Evolutionary conservation across 495 filamentous ascomycete species (phyloP).

Genomic region (Penicillium egyptiacum): DNA sequence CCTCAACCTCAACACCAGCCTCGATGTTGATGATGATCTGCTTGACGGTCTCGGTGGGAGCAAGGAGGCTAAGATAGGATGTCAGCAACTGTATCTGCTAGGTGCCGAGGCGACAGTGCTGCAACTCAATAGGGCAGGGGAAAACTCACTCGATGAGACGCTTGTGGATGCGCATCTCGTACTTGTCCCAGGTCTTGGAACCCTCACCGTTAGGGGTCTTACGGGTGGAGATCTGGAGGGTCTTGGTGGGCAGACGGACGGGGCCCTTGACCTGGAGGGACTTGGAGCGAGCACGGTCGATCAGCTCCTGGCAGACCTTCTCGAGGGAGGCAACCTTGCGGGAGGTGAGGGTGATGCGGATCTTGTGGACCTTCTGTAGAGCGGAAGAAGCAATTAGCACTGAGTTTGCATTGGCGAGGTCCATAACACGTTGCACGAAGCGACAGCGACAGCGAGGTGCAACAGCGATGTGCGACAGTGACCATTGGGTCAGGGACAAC

Average conservation of each 20-base stretch:
- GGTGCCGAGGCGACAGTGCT: background rate
- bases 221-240: conserved; percentile 89
- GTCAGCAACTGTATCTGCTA: conserved; percentile 13
- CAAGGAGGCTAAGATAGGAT: conserved; percentile 67
- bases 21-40: conserved; percentile 99
- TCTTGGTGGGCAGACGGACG: conserved; percentile 98
- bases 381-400: conserved; percentile 13
- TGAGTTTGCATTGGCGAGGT: background rate
- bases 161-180: conserved; percentile 99
- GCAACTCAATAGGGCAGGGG: background rate
- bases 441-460: conserved; percentile 10
- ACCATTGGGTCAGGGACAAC: conserved; percentile 26
- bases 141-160: conserved; percentile 82
- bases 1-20: conserved; percentile 99
- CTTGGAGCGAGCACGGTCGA: conserved; percentile 98
- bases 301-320: conserved; percentile 97
- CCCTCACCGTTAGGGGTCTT: conserved; percentile 99
- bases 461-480: conserved; percentile 14
- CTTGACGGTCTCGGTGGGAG: conserved; percentile 98
- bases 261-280: conserved; percentile 97
- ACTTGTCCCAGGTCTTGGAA: conserved; percentile 99
- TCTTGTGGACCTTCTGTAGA: conserved; percentile 88
- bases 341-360: conserved; percentile 95
- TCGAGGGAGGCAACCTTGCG: conserved; percentile 91
- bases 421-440: background rate